Evolutionary conservation across 225 moss, liverwort and hornwort species (phyloP), one percentile per base, ranked within the genome.

Genomic region (Asterella californica): DNA sequence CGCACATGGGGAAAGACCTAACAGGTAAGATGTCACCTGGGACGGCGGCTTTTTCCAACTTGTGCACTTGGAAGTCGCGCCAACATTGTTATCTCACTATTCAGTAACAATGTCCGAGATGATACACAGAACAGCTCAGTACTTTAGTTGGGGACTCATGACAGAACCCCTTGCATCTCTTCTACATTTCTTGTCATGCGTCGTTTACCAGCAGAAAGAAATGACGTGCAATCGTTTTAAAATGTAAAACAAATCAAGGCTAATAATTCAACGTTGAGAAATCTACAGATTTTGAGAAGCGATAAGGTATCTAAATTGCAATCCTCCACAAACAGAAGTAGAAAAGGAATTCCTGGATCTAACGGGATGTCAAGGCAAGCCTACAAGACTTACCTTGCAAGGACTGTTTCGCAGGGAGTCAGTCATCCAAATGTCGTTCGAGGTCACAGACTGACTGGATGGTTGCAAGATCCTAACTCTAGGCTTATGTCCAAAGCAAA

Each of bases 401-500:
- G 48, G 71, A 71, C 48, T 10, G 10, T 24, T 74, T 27, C 74
- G 9, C 32, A 54, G 33, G 73, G 71, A n/a, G 52, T 74, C 32
- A 19, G 52, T 53, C 52, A 53, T 33, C 52, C 52, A 53, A 6
- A 30, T 53, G 50, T 74, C 47, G 53, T 52, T 53, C 22, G 8
- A 49, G 30, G 74, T 53, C 52, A 53, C 32, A 18, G 69, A 70
- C 29, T 53, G 52, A 53, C 74, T 50, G 71, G 15, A 50, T 74
- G 74, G 50, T 30, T 17, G 18, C 29, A 53, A 50, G 30, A 73
- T 52, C 30, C 52, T 70, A 50, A 49, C 53, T 53, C 74, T 74
- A 74, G 74, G 74, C 74, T 74, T 50, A 32, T 12, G 52, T 74
- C 32, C 32, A 48, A 30, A 74, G 27, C 74, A 74, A 74, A 73